These are phyloP conservation scores for Hypoxylon sp. DNA, from an alignment of 2,329 filamentous ascomycete species.

Conservation along the genomic window DNA sequence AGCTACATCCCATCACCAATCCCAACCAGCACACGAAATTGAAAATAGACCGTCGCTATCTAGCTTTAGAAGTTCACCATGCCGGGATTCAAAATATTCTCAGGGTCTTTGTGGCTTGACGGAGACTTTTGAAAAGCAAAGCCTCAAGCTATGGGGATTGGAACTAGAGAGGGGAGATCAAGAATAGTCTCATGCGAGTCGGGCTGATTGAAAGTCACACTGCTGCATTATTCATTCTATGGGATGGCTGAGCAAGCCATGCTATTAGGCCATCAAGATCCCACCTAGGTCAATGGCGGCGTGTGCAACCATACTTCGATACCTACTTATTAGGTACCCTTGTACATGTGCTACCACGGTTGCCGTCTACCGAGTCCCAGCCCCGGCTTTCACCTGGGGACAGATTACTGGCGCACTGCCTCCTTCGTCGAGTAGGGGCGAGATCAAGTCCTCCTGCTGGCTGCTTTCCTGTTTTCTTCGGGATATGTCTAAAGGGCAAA, in stretches of 20 bases:
- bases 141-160: background rate
- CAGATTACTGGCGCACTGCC: constrained; percentile 11
- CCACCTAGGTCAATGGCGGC: constrained; percentile 9
- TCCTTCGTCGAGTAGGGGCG: background rate
- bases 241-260: background rate
- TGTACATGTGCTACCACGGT: background rate
- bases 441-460: background rate
- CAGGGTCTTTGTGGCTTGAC: background rate
- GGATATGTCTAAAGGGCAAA: background rate
- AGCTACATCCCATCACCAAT: constrained; percentile 3
- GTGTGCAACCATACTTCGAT: background rate
- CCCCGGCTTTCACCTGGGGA: background rate
- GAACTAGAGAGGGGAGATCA: background rate
- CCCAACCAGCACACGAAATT: background rate
- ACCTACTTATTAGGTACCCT: background rate
- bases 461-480: background rate
- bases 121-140: background rate
- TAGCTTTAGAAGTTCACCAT: background rate
- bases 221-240: constrained; percentile 1
- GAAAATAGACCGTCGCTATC: background rate
- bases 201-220: constrained; percentile 1
- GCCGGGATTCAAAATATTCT: background rate
- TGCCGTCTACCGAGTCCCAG: constrained; percentile 1
- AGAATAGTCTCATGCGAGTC: background rate
- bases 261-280: constrained; percentile 10